Percentiles rank a stretch among this genome's conserved stretches.
phyloP scores from a whole-genome alignment of 129 eudicot genomes.

The Deinandra increscens region DNA sequence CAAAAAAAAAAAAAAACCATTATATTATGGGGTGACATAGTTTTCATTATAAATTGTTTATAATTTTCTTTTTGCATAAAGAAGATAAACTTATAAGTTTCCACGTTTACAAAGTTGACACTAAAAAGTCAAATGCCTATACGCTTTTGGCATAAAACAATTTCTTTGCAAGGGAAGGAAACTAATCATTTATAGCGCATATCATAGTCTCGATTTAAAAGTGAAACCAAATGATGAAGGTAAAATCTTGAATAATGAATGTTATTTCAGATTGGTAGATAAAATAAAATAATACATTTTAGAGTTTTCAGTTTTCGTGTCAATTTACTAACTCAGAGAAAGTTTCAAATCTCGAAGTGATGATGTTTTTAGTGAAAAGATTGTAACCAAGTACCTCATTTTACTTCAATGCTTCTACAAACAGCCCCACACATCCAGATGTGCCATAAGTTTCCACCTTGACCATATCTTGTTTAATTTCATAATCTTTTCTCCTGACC shows the following conservation, averaged over 20 bases:
- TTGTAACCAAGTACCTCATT: slow-evolving; percentile 27
- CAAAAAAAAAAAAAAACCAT: no score
- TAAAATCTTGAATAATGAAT: background rate
- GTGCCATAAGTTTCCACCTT: slow-evolving; percentile 55
- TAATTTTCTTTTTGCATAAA: no score
- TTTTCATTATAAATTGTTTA: no score
- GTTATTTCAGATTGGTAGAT: background rate
- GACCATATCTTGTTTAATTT: slow-evolving; percentile 43
- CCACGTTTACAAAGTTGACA: background rate
- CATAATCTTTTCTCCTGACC: slow-evolving; percentile 62
- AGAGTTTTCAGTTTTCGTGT: no score
- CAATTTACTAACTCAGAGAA: no score
- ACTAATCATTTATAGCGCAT: background rate
- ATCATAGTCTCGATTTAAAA: background rate
- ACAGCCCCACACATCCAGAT: slow-evolving; percentile 45
- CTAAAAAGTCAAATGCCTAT: background rate
- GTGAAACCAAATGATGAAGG: background rate
- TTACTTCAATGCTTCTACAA: slow-evolving; percentile 75
- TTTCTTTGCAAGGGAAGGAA: background rate
- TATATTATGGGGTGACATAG: background rate
- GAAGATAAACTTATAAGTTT: no score
- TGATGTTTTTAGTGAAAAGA: background rate
- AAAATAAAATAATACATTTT: background rate
- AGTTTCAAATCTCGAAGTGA: background rate
- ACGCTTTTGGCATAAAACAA: background rate